These are phyloP conservation scores for Eucalyptus fibrosa DNA, from an alignment of 345 rosid genomes.

Conservation along the genomic window DNA sequence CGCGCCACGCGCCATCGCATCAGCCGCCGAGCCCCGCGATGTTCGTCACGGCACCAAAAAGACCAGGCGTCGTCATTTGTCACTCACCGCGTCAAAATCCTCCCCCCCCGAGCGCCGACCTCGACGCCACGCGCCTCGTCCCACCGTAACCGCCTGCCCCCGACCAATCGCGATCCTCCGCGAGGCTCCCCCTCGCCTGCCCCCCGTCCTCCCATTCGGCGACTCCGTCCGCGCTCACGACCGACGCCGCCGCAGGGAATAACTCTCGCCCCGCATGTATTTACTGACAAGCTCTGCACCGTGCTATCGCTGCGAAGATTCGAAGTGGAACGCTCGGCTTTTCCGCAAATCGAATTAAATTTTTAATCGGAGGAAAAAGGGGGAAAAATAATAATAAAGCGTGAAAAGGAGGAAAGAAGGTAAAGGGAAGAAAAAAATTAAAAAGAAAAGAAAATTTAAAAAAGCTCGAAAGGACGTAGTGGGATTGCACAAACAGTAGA, in stretches of 20 bases:
- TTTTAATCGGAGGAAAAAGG: not conserved
- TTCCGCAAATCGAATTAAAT: not conserved
- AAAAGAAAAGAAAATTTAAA: not conserved
- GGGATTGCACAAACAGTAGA: not conserved
- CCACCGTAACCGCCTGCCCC: not conserved
- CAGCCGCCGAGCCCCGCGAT: not conserved
- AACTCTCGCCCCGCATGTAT: not conserved
- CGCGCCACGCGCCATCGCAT: not conserved
- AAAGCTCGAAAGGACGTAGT: not conserved
- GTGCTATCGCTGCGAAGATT: not conserved
- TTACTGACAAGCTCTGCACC: not conserved
- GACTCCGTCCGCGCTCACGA: not conserved
- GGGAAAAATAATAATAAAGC: not conserved
- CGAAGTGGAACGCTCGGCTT: not conserved
- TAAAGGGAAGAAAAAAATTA: not conserved
- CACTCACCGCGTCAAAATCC: not conserved
- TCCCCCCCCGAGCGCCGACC: not conserved
- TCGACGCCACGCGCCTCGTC: not conserved
- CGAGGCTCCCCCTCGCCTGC: not conserved
- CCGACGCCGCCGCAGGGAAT: not conserved
- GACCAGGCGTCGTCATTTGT: not conserved
- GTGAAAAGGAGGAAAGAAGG: not conserved
- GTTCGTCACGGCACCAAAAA: not conserved
- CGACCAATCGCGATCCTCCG: not conserved
- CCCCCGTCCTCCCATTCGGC: not conserved